These are phyloP conservation scores for Biscogniauxia mediterranea DNA, from an alignment of 2,329 filamentous ascomycete genomes.

Conservation along the genomic window DNA sequence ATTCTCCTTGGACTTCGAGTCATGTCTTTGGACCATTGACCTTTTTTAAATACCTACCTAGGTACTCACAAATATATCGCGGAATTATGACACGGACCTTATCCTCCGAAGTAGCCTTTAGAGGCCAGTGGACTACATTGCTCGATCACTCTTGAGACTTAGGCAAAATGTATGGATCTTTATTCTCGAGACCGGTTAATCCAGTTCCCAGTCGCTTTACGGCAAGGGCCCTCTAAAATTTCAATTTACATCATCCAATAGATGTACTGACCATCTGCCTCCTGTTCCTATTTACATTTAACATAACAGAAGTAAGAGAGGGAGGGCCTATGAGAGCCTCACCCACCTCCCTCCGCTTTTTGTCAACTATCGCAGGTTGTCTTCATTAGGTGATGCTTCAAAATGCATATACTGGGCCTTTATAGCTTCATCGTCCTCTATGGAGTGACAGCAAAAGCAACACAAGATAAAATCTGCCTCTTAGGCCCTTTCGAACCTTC, in stretches of 20 bases:
- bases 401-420: neutral
- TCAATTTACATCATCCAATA: neutral
- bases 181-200: neutral
- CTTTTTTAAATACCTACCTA: too few species aligned
- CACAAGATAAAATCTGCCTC: conserved; percentile 14
- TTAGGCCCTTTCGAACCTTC: conserved; percentile 13
- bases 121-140: neutral
- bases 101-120: neutral
- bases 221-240: neutral
- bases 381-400: neutral
- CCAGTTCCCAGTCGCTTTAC: neutral
- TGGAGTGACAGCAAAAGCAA: neutral
- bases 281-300: neutral
- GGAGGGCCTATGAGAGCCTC: neutral
- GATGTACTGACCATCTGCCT: neutral
- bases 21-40: too few species aligned
- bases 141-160: neutral
- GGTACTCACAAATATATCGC: neutral
- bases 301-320: neutral
- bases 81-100: neutral
- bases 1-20: too few species aligned
- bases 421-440: neutral
- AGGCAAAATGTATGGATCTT: neutral
- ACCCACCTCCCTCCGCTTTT: neutral
- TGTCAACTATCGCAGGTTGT: neutral